Evolutionary conservation across 495 filamentous ascomycete species (phyloP).

Genomic region (Thozetella sp.): DNA sequence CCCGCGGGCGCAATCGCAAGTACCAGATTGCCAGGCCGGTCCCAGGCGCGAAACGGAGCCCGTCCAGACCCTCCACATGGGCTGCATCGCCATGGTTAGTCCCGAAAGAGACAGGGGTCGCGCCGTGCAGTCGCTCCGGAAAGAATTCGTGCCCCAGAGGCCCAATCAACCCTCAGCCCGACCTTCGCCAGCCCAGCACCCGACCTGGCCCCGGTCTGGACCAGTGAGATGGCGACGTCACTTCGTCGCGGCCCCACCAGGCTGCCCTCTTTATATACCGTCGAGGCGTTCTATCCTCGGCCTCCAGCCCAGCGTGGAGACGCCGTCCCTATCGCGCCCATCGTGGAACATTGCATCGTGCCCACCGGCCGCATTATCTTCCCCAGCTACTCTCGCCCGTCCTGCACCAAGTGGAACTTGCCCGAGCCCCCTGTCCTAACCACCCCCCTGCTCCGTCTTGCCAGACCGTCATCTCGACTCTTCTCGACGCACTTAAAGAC

Average conservation of each 20-base stretch:
- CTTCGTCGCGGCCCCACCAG: slow-evolving; percentile 7
- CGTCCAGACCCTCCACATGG: slow-evolving; percentile 13
- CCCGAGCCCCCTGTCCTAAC: slow-evolving; percentile 20
- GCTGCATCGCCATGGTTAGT: slow-evolving; percentile 14
- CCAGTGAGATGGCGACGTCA: slow-evolving; percentile 27
- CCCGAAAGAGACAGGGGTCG: slow-evolving; percentile 13
- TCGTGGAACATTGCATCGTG: slow-evolving; percentile 14
- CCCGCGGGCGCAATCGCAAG: background rate
- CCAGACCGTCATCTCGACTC: slow-evolving; percentile 6
- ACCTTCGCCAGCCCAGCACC: slow-evolving; percentile 17
- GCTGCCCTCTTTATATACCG: slow-evolving; percentile 26
- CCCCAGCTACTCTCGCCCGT: slow-evolving; percentile 14
- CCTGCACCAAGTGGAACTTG: slow-evolving; percentile 27
- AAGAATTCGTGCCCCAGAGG: slow-evolving; percentile 33
- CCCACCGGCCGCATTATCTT: slow-evolving; percentile 8
- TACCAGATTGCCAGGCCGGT: background rate
- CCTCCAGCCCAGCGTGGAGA: slow-evolving; percentile 14
- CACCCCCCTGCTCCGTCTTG: slow-evolving; percentile 13
- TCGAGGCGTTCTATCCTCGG: slow-evolving; percentile 21
- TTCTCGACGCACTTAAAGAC: slow-evolving; percentile 38
- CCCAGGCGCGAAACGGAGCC: slow-evolving; percentile 5
- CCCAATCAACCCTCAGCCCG: slow-evolving; percentile 24
- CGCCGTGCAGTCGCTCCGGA: slow-evolving; percentile 23
- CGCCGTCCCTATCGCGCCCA: slow-evolving; percentile 3
- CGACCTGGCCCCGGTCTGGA: slow-evolving; percentile 17